phyloP scores from a whole-genome alignment of 371 early-diverging fungal species.

The Fennellomyces sp. region DNA sequence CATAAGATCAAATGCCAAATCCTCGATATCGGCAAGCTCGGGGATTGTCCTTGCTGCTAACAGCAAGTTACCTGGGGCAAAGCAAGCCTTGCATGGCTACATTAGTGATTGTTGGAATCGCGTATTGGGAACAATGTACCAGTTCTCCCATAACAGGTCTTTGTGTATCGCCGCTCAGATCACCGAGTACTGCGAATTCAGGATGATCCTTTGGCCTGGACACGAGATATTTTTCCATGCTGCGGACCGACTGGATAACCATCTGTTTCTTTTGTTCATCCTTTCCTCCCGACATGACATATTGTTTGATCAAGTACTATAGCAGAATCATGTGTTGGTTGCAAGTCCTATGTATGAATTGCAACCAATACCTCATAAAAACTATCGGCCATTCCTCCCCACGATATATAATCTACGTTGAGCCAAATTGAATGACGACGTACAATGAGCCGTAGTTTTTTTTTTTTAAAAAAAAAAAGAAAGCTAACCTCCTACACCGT shows the following conservation, averaged over 20 bases:
- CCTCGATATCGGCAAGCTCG: slow-evolving; percentile 24
- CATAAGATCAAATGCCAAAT: slow-evolving; percentile 30
- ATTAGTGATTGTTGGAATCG: neutral
- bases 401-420: slow-evolving; percentile 34
- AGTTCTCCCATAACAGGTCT: slow-evolving; percentile 43
- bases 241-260: slow-evolving; percentile 33
- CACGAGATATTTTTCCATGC: slow-evolving; percentile 27
- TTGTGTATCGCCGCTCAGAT: slow-evolving; percentile 16
- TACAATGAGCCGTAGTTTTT: no score
- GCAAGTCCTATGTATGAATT: neutral
- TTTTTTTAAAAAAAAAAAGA: neutral
- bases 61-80: slow-evolving; percentile 42
- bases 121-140: slow-evolving; percentile 15
- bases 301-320: slow-evolving; percentile 72
- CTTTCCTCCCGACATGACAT: slow-evolving; percentile 55
- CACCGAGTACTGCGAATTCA: slow-evolving; percentile 23
- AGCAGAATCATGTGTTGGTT: neutral
- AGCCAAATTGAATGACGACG: no score
- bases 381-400: slow-evolving; percentile 60
- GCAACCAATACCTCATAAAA: slow-evolving; percentile 51
- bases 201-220: slow-evolving; percentile 25
- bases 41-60: slow-evolving; percentile 33
- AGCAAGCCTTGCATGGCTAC: slow-evolving; percentile 29
- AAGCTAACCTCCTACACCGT: slow-evolving; percentile 23
- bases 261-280: slow-evolving; percentile 43